These are phyloP conservation scores for Podaxis sp. DNA, from an alignment of 768 basidiomycete species.

Conservation along the genomic window DNA sequence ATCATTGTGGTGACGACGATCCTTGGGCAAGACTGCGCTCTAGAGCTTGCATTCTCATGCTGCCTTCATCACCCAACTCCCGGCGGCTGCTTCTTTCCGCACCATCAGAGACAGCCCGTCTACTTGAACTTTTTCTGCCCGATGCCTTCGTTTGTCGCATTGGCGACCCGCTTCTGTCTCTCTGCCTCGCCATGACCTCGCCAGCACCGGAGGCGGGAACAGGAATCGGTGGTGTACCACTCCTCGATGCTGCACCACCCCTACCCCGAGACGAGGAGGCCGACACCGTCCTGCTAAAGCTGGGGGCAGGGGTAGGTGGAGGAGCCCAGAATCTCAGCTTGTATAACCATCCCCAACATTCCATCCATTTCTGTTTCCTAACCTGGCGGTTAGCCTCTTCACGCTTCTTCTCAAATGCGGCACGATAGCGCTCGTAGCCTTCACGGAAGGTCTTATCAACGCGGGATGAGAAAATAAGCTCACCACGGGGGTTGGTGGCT, in stretches of 20 bases:
- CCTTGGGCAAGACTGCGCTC: conserved; percentile 18
- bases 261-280: conserved; percentile 20
- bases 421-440: conserved; percentile 87
- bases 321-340: conserved; percentile 21
- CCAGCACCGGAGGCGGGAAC: conserved; percentile 12
- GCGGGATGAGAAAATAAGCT: conserved; percentile 91
- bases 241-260: conserved; percentile 25
- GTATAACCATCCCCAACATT: conserved; percentile 28
- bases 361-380: conserved; percentile 19
- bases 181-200: conserved; percentile 25
- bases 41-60: conserved; percentile 19
- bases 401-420: conserved; percentile 77
- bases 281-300: conserved; percentile 22
- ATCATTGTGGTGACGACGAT: neutral
- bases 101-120: conserved; percentile 6
- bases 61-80: conserved; percentile 9
- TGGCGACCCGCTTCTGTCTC: conserved; percentile 23
- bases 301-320: neutral
- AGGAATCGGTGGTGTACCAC: conserved; percentile 29
- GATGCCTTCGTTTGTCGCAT: conserved; percentile 11
- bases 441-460: conserved; percentile 83
- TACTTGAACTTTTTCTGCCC: conserved; percentile 5
- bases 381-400: conserved; percentile 51
- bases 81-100: conserved; percentile 3
- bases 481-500: conserved; percentile 85